Percentiles rank a stretch among this genome's conserved stretches.
Evolutionary conservation across 345 rosid species (phyloP).

Genomic region (Populus ilicifolia): DNA sequence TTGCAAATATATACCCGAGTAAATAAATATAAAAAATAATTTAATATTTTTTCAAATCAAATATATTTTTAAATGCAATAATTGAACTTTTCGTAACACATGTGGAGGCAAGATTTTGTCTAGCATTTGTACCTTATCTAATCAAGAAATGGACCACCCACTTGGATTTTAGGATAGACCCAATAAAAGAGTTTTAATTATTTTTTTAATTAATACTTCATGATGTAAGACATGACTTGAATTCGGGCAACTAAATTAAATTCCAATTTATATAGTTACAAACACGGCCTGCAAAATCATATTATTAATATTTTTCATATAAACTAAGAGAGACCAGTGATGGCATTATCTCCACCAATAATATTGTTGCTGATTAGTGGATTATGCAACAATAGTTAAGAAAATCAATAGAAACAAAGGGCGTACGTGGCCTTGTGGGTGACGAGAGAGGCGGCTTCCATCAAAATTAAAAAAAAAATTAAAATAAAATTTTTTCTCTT

Average conservation of each 20-base stretch:
- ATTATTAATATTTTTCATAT: no score
- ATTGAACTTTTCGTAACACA: conserved; percentile 1
- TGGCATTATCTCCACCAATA: conserved; percentile 1
- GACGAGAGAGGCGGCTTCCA: neutral
- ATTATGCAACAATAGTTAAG: neutral
- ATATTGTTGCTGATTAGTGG: neutral
- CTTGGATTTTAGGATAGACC: neutral
- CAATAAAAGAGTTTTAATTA: neutral
- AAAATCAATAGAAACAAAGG: neutral
- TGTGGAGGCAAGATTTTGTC: neutral
- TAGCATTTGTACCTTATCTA: neutral
- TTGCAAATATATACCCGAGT: no score
- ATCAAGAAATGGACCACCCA: neutral
- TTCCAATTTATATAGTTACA: no score
- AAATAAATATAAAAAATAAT: no score
- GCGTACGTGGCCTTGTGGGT: neutral
- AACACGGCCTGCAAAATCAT: no score
- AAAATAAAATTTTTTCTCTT: no score
- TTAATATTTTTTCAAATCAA: no score
- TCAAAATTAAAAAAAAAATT: neutral
- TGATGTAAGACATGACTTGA: neutral
- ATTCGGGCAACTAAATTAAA: neutral
- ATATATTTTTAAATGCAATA: neutral
- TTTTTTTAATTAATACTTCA: neutral
- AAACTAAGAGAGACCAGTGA: neutral